Conservation (phyloP, 2,329 filamentous ascomycete genomes). For the Phaeoacremonium minimum region DNA sequence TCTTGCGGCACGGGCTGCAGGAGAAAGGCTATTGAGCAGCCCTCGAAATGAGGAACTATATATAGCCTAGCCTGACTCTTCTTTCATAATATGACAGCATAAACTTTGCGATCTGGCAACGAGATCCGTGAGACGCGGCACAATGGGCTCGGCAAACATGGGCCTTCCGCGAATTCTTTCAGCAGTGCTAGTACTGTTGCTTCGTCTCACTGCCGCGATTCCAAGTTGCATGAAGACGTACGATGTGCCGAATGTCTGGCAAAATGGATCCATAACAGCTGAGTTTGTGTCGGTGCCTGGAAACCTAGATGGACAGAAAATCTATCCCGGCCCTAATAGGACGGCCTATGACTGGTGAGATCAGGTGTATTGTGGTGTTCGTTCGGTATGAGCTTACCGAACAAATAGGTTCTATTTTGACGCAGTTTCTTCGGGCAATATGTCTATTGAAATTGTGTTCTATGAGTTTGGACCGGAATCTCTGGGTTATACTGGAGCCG, state of each 20-base stretch:
- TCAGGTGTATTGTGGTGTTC: too few species aligned
- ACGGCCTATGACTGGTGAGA: slow-evolving; percentile 8
- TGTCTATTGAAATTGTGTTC: slow-evolving; percentile 7
- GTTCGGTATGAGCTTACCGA: not conserved
- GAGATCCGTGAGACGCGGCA: too few species aligned
- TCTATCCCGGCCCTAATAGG: slow-evolving; percentile 2
- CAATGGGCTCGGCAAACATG: too few species aligned
- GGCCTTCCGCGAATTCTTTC: too few species aligned
- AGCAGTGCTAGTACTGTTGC: too few species aligned
- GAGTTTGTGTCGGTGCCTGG: slow-evolving; percentile 1
- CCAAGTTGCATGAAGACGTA: not conserved
- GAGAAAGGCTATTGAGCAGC: too few species aligned
- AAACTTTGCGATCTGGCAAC: too few species aligned
- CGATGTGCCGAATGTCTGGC: slow-evolving; percentile 1
- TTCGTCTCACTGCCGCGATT: not conserved
- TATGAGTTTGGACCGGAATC: slow-evolving; percentile 8
- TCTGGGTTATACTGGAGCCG: slow-evolving; percentile 6
- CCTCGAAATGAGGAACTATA: too few species aligned
- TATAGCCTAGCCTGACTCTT: too few species aligned
- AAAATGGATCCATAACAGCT: not conserved
- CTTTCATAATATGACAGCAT: too few species aligned
- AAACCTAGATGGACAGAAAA: slow-evolving; percentile 5
- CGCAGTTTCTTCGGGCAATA: slow-evolving; percentile 5
- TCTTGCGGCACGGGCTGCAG: too few species aligned
- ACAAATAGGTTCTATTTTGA: slow-evolving; percentile 9